phyloP scores from a whole-genome alignment of 2,329 filamentous ascomycete species.

The Amesomyces nigricolor region DNA sequence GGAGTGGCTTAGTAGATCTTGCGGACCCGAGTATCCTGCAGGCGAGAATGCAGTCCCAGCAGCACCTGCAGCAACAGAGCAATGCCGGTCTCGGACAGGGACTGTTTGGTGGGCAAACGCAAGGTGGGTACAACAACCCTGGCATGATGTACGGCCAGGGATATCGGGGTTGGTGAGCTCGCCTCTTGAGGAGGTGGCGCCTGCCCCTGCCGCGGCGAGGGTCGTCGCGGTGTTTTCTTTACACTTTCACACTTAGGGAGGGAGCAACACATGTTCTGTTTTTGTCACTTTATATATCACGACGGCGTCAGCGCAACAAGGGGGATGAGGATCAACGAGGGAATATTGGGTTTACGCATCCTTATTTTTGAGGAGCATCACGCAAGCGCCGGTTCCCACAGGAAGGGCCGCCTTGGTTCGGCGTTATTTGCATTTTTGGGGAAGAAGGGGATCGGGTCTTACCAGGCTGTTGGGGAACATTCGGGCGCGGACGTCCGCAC shows the following conservation, averaged over 20 bases:
- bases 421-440: constrained; percentile 26
- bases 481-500: not conserved
- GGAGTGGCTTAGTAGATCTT: constrained; percentile 99
- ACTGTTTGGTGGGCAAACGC: constrained; percentile 78
- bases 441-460: constrained; percentile 5
- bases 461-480: not conserved
- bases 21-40: constrained; percentile 99
- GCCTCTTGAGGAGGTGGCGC: not conserved
- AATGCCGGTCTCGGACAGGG: constrained; percentile 81
- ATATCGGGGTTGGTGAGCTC: constrained; percentile 59
- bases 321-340: constrained; percentile 17
- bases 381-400: constrained; percentile 15
- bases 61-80: constrained; percentile 63
- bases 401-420: constrained; percentile 20
- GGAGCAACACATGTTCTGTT: constrained; percentile 22
- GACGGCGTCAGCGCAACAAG: constrained; percentile 21
- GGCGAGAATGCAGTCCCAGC: constrained; percentile 71
- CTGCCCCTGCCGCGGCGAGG: not conserved
- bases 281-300: constrained; percentile 25
- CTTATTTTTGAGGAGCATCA: constrained; percentile 23
- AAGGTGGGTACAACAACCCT: constrained; percentile 87
- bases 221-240: constrained; percentile 22
- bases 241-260: constrained; percentile 14
- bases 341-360: constrained; percentile 11
- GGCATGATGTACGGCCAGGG: constrained; percentile 76